phyloP scores from a whole-genome alignment of 306 rosid genomes.

The Trichosanthes cucumerina region DNA sequence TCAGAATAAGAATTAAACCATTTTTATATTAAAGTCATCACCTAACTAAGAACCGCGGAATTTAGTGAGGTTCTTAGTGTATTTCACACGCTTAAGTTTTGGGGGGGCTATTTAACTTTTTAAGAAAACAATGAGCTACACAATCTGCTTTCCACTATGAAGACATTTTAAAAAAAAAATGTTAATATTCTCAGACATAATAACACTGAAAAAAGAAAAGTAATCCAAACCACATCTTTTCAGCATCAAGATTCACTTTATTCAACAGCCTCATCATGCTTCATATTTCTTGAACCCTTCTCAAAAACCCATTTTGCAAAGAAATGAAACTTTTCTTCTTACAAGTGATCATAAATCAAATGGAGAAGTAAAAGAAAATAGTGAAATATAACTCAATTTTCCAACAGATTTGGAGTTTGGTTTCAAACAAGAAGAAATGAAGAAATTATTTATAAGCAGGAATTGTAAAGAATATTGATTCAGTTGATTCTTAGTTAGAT shows the following conservation, averaged over 20 bases:
- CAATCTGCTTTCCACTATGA: background rate
- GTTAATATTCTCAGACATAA: background rate
- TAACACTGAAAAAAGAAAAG: background rate
- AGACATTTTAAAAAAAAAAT: background rate
- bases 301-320: background rate
- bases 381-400: background rate
- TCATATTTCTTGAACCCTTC: background rate
- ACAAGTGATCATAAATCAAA: background rate
- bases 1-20: too few relatives aligned
- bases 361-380: background rate
- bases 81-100: background rate
- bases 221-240: background rate
- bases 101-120: background rate
- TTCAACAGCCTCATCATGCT: background rate
- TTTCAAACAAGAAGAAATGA: background rate
- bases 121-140: background rate
- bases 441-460: background rate
- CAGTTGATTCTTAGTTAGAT: background rate
- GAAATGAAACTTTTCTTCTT: background rate
- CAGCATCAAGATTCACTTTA: background rate
- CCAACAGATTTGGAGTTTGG: background rate
- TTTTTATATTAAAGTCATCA: background rate
- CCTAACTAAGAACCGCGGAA: too few relatives aligned
- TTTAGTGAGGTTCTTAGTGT: background rate
- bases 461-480: background rate